Percentiles rank a stretch among this genome's conserved stretches.
Conservation (phyloP, 768 basidiomycete species). For the Kwoniella mangroviensis region DNA sequence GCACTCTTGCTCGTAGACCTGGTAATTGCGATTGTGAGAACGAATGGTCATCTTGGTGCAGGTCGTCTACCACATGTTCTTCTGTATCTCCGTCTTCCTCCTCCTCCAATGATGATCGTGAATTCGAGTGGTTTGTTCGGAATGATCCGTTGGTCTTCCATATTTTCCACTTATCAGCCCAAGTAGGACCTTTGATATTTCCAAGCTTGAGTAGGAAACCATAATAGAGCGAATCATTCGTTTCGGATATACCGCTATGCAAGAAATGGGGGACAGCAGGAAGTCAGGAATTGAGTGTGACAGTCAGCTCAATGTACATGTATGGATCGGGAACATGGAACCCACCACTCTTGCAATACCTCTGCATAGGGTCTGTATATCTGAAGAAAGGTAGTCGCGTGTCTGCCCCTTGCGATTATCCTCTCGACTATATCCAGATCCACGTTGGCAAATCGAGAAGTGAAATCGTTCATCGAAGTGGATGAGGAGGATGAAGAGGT, state of each 20-base stretch:
- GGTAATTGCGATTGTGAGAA: slow-evolving; percentile 13
- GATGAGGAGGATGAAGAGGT: slow-evolving; percentile 21
- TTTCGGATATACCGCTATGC: slow-evolving; percentile 41
- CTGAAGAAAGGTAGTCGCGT: slow-evolving; percentile 47
- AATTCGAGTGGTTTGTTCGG: background rate
- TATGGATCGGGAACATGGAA: background rate
- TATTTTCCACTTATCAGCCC: slow-evolving; percentile 52
- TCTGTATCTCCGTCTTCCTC: background rate
- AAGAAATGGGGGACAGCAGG: background rate
- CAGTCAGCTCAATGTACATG: background rate
- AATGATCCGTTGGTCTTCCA: slow-evolving; percentile 33
- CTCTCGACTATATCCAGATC: slow-evolving; percentile 47
- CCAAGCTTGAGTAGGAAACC: slow-evolving; percentile 51
- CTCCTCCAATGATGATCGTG: background rate
- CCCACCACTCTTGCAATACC: slow-evolving; percentile 45
- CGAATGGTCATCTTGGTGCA: background rate
- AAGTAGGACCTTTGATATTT: slow-evolving; percentile 46
- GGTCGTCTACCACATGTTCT: background rate
- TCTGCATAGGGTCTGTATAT: slow-evolving; percentile 48
- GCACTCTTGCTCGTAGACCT: slow-evolving; percentile 30
- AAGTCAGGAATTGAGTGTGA: no score
- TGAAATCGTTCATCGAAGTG: slow-evolving; percentile 9
- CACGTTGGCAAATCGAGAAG: slow-evolving; percentile 30
- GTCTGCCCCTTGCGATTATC: slow-evolving; percentile 42
- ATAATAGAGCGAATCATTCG: slow-evolving; percentile 49